phyloP scores from a whole-genome alignment of 768 basidiomycete genomes.

The Xerocomellus amylosporus region DNA sequence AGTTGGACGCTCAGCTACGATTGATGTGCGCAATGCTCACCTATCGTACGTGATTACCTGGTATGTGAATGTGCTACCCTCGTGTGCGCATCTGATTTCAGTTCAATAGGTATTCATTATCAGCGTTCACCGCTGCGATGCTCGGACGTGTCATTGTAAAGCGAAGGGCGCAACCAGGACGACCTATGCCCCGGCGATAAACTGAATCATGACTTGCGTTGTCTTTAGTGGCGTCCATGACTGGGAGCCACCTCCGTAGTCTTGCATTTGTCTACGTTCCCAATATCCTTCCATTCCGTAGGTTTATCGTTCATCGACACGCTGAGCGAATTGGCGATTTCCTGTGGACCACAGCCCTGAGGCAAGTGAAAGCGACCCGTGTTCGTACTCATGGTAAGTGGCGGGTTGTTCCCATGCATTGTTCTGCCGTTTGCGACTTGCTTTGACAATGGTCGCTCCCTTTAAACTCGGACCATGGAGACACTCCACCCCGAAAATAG shows the following conservation, averaged over 20 bases:
- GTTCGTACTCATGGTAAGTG: conserved; percentile 6
- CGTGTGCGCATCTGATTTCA: conserved; percentile 12
- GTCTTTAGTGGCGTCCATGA: neutral
- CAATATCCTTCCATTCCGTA: neutral
- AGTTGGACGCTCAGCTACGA: conserved; percentile 74
- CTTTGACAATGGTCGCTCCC: conserved; percentile 7
- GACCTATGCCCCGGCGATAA: conserved; percentile 54
- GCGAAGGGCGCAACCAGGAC: conserved; percentile 46
- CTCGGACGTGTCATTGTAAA: conserved; percentile 64
- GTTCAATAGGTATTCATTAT: conserved; percentile 77
- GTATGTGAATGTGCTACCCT: conserved; percentile 41
- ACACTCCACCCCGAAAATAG: conserved; percentile 5
- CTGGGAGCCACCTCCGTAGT: neutral
- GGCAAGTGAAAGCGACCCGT: conserved; percentile 3
- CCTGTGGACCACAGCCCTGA: neutral
- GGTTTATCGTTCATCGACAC: neutral
- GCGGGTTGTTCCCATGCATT: conserved; percentile 6
- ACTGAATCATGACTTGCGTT: neutral
- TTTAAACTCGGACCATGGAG: conserved; percentile 1
- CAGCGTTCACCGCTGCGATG: conserved; percentile 82
- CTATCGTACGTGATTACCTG: conserved; percentile 94
- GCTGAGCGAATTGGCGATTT: neutral
- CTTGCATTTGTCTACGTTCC: neutral
- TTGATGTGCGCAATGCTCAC: conserved; percentile 92
- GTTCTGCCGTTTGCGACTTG: conserved; percentile 5